Evolutionary conservation across 2,329 filamentous ascomycete species (phyloP).

Genomic region (Stachybotrys elegans): DNA sequence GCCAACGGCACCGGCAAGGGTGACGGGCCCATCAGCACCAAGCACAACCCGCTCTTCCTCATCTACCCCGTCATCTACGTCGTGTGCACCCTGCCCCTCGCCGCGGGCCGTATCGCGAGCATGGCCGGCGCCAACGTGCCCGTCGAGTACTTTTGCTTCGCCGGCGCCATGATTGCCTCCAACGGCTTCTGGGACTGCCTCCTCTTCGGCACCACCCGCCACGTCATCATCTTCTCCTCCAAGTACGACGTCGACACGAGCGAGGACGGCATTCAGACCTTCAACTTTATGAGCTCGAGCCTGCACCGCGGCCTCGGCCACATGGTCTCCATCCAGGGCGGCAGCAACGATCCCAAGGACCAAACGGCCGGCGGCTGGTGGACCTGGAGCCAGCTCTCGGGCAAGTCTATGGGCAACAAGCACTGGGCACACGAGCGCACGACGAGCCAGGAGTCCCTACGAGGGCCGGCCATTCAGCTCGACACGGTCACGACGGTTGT

Average conservation of each 20-base stretch:
- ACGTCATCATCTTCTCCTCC: constrained; percentile 44
- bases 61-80: constrained; percentile 67
- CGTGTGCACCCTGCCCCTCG: constrained; percentile 62
- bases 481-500: constrained; percentile 38
- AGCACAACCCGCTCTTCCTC: constrained; percentile 50
- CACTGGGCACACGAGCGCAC: constrained; percentile 12
- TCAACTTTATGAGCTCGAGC: constrained; percentile 42
- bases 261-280: constrained; percentile 46
- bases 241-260: constrained; percentile 30
- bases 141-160: constrained; percentile 52
- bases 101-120: constrained; percentile 56
- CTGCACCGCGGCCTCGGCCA: constrained; percentile 34
- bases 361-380: constrained; percentile 20
- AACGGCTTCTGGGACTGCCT: constrained; percentile 52
- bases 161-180: constrained; percentile 52
- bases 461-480: constrained; percentile 36
- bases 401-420: constrained; percentile 1
- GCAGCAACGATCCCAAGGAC: constrained; percentile 10
- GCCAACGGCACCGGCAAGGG: constrained; percentile 9
- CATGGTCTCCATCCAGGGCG: constrained; percentile 31
- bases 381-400: constrained; percentile 15
- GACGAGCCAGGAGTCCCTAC: constrained; percentile 26
- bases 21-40: constrained; percentile 11
- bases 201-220: constrained; percentile 47
- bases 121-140: constrained; percentile 51